Conservation (phyloP, 768 basidiomycete species). For the Kwoniella sp. region DNA sequence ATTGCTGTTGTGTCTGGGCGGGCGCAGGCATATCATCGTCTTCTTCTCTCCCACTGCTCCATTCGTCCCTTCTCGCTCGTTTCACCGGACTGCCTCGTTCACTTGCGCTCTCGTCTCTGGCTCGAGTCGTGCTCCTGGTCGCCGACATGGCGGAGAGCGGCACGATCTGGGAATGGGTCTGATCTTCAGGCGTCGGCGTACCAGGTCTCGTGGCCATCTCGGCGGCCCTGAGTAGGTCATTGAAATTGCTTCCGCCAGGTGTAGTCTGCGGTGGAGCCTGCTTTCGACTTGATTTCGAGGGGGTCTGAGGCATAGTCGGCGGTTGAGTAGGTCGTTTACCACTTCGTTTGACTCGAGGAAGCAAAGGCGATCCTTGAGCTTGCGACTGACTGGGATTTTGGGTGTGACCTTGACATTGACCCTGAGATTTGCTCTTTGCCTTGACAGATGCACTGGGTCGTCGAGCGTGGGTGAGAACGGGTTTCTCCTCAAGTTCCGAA, state of each 20-base stretch:
- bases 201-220: conserved; percentile 44
- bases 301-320: conserved; percentile 25
- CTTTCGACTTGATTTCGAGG: conserved; percentile 21
- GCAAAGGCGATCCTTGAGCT: conserved; percentile 22
- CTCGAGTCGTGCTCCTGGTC: conserved; percentile 34
- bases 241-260: conserved; percentile 49
- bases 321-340: conserved; percentile 28
- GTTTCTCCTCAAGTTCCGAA: conserved; percentile 30
- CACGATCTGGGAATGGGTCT: conserved; percentile 2
- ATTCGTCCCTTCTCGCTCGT: conserved; percentile 21
- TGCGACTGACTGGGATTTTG: not conserved
- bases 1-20: not conserved
- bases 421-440: conserved; percentile 16
- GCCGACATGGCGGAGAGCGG: conserved; percentile 44
- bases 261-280: conserved; percentile 34
- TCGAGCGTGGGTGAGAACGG: conserved; percentile 16
- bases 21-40: conserved; percentile 1
- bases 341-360: conserved; percentile 30
- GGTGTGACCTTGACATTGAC: conserved; percentile 3
- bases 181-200: conserved; percentile 34
- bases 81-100: conserved; percentile 32
- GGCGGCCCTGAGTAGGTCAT: conserved; percentile 48
- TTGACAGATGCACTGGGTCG: conserved; percentile 22
- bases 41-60: conserved; percentile 8
- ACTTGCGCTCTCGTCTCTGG: conserved; percentile 23